Evolutionary conservation across 2,329 filamentous ascomycete genomes (phyloP).

Genomic region (Penicillium sp.): DNA sequence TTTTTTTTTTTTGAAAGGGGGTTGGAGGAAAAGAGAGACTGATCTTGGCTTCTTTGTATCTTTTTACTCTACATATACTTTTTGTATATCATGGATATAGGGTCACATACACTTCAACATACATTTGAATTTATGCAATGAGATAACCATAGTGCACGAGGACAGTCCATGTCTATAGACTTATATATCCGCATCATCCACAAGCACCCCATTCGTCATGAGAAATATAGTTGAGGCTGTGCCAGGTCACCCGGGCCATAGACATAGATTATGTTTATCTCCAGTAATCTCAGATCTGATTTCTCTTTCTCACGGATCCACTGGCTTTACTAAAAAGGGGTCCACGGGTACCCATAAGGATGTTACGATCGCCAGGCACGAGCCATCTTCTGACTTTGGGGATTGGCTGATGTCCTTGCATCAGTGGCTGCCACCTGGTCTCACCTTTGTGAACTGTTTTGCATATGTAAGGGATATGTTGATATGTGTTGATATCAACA

Average conservation of each 20-base stretch:
- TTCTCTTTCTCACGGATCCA: not conserved
- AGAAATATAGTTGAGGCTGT: not conserved
- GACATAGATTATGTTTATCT: not conserved
- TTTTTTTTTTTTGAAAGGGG: not conserved
- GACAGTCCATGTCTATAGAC: not conserved
- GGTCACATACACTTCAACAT: not conserved
- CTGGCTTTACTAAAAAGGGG: not conserved
- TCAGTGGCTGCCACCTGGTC: slow-evolving; percentile 5
- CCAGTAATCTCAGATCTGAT: not conserved
- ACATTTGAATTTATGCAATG: not conserved
- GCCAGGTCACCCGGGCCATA: not conserved
- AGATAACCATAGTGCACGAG: not conserved
- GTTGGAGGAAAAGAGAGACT: slow-evolving; percentile 1
- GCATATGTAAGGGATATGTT: not conserved
- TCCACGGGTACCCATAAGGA: not conserved
- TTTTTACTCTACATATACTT: not conserved
- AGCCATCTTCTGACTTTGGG: not conserved
- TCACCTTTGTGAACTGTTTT: not conserved
- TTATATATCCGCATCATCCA: not conserved
- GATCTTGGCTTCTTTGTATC: not conserved
- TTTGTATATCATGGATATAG: slow-evolving; percentile 1
- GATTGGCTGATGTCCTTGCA: slow-evolving; percentile 1
- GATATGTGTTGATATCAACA: too few species aligned
- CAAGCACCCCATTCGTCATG: too few species aligned
- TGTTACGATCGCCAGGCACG: slow-evolving; percentile 6